Evolutionary conservation across 176 grass and related monocot species (phyloP).

Genomic region (Carex scoparia): DNA sequence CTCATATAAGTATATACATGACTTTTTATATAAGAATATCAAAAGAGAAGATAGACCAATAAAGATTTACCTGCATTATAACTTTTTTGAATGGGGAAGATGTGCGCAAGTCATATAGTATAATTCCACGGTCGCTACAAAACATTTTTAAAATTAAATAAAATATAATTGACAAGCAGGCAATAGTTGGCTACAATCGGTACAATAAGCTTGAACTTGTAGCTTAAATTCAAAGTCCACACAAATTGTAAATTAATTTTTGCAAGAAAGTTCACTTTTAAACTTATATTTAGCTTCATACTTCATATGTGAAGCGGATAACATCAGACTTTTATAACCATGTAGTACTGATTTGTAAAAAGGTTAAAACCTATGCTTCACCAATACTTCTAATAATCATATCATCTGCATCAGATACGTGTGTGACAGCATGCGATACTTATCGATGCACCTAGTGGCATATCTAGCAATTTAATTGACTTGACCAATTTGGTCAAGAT

Average conservation of each 20-base stretch:
- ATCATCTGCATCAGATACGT: too few relatives aligned
- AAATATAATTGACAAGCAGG: neutral
- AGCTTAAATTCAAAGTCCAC: slow-evolving; percentile 3
- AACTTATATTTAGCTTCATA: neutral
- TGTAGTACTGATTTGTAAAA: neutral
- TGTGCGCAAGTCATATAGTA: slow-evolving; percentile 85
- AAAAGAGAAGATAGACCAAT: slow-evolving; percentile 23
- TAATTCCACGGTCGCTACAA: slow-evolving; percentile 85
- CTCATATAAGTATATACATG: neutral
- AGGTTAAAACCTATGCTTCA: neutral
- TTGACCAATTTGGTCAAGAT: too few relatives aligned
- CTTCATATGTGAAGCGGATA: neutral
- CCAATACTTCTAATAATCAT: too few relatives aligned
- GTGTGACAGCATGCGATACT: too few relatives aligned
- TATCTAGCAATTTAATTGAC: too few relatives aligned
- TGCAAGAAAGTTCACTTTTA: neutral
- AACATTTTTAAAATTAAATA: neutral
- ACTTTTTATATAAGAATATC: neutral
- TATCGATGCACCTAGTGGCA: too few relatives aligned
- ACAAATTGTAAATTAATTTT: neutral
- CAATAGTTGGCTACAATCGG: neutral
- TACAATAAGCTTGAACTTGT: neutral
- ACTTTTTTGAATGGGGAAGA: slow-evolving; percentile 87
- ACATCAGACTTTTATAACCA: neutral
- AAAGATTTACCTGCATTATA: slow-evolving; percentile 68